Base-by-base conservation (phyloP, 352 stramenopile genomes). In the Pseudoperonospora humuli region DNA sequence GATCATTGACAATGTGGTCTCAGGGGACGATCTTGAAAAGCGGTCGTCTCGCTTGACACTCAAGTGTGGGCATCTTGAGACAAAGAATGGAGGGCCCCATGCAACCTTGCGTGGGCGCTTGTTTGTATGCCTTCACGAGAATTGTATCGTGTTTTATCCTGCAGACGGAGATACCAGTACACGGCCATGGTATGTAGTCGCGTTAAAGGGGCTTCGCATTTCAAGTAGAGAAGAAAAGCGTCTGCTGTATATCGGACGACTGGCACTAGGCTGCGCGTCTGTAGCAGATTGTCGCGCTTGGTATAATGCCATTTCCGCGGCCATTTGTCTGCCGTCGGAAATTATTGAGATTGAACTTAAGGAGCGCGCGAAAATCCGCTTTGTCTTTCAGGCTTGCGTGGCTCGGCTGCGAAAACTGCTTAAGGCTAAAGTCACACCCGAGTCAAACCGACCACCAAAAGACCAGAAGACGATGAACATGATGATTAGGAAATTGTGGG, bases 281-380 rank as follows among this genome's bases (percentile, higher is more conserved):
- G 31, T 61, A 13, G 43, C 57, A 6, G 77, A 86, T 19, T 82
- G 67, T 27, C 77, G 74, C 23, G 57, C 50, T 13, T 93, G 80
- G 80, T 84, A 85, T 49, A 56, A 86, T 45, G 80, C 80, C 4
- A 76, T 90, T 19, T 49, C 63, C 21, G 69, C 73, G 1, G 80
- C 75, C 1, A 76, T 70, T 34, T 69, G 71, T 35, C 37, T 93
- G 2, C 75, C 80, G 15, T 29, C 44, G 2, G 73, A 84, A 23
- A 78, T 93, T 29, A 75, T 89, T 17, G 75, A 88, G 17, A 78
- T 84, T 15, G 80, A 93, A 52, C 60, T 93, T 4, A 68, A 75
- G 32, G 75, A 89, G 46, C 78, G 80, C 29, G 71, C 67, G 19
- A 82, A 72, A 48, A 89, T 89, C 41, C 69, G 76, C 3, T 69